Evolutionary conservation across 495 filamentous ascomycete genomes (phyloP).

Genomic region (Lasiosphaeria hispida): DNA sequence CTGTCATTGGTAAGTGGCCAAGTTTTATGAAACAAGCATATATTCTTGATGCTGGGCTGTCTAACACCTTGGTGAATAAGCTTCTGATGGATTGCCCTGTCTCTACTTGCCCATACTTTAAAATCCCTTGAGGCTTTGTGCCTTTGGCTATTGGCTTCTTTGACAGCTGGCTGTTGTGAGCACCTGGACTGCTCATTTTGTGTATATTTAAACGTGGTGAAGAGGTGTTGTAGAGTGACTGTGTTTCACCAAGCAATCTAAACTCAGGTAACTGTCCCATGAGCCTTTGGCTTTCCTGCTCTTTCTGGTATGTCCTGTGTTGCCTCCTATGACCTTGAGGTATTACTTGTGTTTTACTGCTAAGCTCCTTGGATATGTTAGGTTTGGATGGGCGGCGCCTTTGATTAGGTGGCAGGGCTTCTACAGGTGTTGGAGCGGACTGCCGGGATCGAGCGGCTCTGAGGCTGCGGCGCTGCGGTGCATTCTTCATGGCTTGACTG

Average conservation of each 20-base stretch:
- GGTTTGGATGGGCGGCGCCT: slow-evolving; percentile 9
- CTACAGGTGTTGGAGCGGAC: slow-evolving; percentile 4
- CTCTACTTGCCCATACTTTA: too few species aligned
- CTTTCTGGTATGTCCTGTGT: slow-evolving; percentile 17
- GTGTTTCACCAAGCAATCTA: slow-evolving; percentile 26
- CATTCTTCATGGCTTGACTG: slow-evolving; percentile 14
- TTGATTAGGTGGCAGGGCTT: slow-evolving; percentile 10
- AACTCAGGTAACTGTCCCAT: slow-evolving; percentile 18
- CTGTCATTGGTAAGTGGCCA: not conserved
- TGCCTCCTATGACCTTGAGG: slow-evolving; percentile 16
- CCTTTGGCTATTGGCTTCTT: not conserved
- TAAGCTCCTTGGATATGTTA: slow-evolving; percentile 10
- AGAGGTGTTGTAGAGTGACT: slow-evolving; percentile 2
- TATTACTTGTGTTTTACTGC: slow-evolving; percentile 6
- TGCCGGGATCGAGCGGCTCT: not conserved
- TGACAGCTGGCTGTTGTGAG: not conserved
- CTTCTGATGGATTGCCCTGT: not conserved
- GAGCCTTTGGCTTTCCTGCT: slow-evolving; percentile 19
- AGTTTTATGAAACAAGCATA: not conserved
- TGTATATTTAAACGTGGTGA: slow-evolving; percentile 5
- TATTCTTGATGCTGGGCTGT: not conserved
- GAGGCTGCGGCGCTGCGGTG: slow-evolving; percentile 8
- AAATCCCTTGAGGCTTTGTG: too few species aligned
- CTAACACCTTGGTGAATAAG: not conserved
- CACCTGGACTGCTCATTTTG: slow-evolving; percentile 13